Base-by-base conservation (phyloP, 495 filamentous ascomycete genomes). In the Neurospora sp. region DNA sequence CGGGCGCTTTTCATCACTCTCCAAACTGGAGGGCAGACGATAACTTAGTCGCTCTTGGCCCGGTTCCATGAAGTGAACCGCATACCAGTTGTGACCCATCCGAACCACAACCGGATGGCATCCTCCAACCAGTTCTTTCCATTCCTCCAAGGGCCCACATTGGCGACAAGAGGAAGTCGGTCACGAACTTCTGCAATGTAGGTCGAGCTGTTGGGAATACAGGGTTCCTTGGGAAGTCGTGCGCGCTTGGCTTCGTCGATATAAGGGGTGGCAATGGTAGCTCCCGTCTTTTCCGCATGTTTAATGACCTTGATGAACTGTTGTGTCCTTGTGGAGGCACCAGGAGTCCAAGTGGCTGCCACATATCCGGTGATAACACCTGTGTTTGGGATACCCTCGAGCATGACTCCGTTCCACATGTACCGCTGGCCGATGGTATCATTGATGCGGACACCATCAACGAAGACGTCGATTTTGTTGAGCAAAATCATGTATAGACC, bases 401-500 rank as follows among this genome's bases (percentile, higher is more conserved):
- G 40, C 72, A 90, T 75, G n/a, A 75, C 74, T 7, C 85, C 88
- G 40, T 85, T 85, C 69, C 84, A 86, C 59, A 87, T 85, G 71
- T 85, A 90, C 61, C 86, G 75, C 78, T 88, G 79, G 16, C 85
- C 87, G 3, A 88, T 85, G 2, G 84, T 87, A 27, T 84, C 75
- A 40, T 87, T 77, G 40, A 89, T 70, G 22, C 82, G 82, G 27
- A 83, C 72, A n/a, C 85, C 87, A 76, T 93, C 88, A 1, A 92
- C 87, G 4, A 76, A 76, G 16, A 91, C 70, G 0, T 75, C 70
- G 5, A 88, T 81, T 7, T 84, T 83, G 31, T 87, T 86, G 0
- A 86, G 85, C 10, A 92, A 78, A 22, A 81, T 80, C 53, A 93
- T 76, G 59, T 85, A 85, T 2, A 96, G 82, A 2, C 92, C 92